Base-by-base conservation (phyloP, 306 rosid genomes). In the Vigna mungo region DNA sequence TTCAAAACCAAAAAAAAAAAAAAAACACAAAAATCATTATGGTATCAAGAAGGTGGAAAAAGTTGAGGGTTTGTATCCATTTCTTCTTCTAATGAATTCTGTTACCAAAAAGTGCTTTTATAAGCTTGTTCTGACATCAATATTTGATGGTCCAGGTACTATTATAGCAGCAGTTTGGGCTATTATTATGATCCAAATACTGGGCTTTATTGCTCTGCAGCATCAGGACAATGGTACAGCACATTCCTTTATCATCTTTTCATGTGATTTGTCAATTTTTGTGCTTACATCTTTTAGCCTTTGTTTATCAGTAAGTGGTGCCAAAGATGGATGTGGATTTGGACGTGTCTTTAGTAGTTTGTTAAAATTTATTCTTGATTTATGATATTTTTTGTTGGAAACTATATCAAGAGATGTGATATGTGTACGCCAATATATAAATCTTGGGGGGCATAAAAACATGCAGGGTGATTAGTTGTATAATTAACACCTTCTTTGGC, bases 111-210 rank as follows among this genome's bases (percentile, higher is more conserved):
- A 21, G 7, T 17, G 62, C 7, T 72, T 53, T 70, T 54, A 39
- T 62, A 36, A 77, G 43, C 54, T 63, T 56, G 73, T 47, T 78
- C 79, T 64, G 62, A 82, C 48, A 32, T 46, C 52, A 65, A 36
- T 58, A 41, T 54, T 30, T 54, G 25, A 56, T 76, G 76, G 75
- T 82, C 72, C 87, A 90, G 96, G 87, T 90, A 88, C 77, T 90
- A 90, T 83, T 90, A 90, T 80, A 90, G 92, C 82, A 86, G 89
- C 79, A 85, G 72, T 70, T 75, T 82, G 77, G 88, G 86, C 82
- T 85, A 85, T 75, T 85, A 82, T 65, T 85, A 85, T 71, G 88
- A 85, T 72, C 84, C 88, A 69, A 82, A 82, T 70, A 82, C 86
- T 48, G 86, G 86, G 49, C 88, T 90, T 6, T 90, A 74, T 80